These are phyloP conservation scores for Stygiomarasmius scandens DNA, from an alignment of 1,284 basidiomycete genomes.

Conservation along the genomic window DNA sequence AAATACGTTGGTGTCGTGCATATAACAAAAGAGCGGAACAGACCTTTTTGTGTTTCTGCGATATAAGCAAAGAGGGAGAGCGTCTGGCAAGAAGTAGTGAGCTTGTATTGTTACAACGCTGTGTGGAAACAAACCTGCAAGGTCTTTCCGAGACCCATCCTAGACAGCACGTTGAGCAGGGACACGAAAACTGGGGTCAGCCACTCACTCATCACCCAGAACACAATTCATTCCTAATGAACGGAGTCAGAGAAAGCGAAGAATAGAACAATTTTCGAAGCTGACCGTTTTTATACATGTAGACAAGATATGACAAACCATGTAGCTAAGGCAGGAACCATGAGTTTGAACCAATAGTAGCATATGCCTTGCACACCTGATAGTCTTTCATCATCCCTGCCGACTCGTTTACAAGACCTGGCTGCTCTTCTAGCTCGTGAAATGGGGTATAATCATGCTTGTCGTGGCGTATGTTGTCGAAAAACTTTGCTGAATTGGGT, in stretches of 20 bases:
- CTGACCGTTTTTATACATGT: conserved; percentile 60
- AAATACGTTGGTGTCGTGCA: background rate
- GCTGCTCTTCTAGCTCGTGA: conserved; percentile 46
- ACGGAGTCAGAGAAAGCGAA: conserved; percentile 3
- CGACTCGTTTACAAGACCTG: conserved; percentile 36
- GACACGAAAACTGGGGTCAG: background rate
- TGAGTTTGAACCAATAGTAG: background rate
- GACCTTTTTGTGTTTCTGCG: conserved; percentile 44
- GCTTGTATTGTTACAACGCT: too few species aligned
- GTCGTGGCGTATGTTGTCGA: conserved; percentile 27
- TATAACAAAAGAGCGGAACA: conserved; percentile 1
- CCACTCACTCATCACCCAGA: conserved; percentile 59
- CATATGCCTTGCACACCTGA: conserved; percentile 42
- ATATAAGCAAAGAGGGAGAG: conserved; percentile 61
- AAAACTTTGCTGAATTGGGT: conserved; percentile 33
- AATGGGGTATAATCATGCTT: conserved; percentile 36
- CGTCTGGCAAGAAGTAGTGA: conserved; percentile 40
- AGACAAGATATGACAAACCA: conserved; percentile 55
- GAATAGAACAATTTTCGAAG: too few species aligned
- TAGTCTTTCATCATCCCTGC: conserved; percentile 61
- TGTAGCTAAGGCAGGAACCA: conserved; percentile 37
- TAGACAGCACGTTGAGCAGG: conserved; percentile 19
- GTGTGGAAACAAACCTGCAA: conserved; percentile 44
- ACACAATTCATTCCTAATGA: conserved; percentile 58
- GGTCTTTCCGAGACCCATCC: conserved; percentile 69